Conservation (phyloP, 169 alveolate species). For the Plasmodium cynomolgi region DNA sequence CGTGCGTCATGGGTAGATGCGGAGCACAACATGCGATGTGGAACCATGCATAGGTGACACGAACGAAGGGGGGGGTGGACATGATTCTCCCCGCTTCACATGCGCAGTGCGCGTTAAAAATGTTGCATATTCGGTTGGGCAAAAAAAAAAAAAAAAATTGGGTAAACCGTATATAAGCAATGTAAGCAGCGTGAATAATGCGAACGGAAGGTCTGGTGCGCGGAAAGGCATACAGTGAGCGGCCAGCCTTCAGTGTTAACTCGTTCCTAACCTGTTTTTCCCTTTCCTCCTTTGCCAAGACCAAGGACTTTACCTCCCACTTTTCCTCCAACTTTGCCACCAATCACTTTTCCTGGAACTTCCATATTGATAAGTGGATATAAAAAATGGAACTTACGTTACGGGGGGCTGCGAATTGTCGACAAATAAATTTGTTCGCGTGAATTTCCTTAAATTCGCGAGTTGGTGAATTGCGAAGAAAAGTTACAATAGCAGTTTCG, state of each 20-base stretch:
- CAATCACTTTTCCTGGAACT: slow-evolving; percentile 82
- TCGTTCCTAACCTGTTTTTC: slow-evolving; percentile 82
- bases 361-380: slow-evolving; percentile 45
- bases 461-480: not conserved
- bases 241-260: not conserved
- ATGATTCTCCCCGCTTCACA: not conserved
- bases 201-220: not conserved
- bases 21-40: not conserved
- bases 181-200: not conserved
- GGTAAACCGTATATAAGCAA: not conserved
- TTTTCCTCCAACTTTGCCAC: slow-evolving; percentile 92
- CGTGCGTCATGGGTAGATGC: slow-evolving; percentile 13
- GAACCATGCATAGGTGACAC: not conserved
- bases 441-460: not conserved
- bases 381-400: slow-evolving; percentile 2
- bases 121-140: not conserved
- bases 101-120: not conserved
- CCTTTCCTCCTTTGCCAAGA: slow-evolving; percentile 89
- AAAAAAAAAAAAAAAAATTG: not conserved
- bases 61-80: not conserved
- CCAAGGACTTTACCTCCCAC: slow-evolving; percentile 90
- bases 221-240: not conserved
- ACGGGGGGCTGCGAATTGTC: not conserved
- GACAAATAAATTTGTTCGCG: not conserved
- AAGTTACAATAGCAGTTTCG: not conserved